Evolutionary conservation across 2,329 filamentous ascomycete genomes (phyloP).

Genomic region (Cordyceps sp.): DNA sequence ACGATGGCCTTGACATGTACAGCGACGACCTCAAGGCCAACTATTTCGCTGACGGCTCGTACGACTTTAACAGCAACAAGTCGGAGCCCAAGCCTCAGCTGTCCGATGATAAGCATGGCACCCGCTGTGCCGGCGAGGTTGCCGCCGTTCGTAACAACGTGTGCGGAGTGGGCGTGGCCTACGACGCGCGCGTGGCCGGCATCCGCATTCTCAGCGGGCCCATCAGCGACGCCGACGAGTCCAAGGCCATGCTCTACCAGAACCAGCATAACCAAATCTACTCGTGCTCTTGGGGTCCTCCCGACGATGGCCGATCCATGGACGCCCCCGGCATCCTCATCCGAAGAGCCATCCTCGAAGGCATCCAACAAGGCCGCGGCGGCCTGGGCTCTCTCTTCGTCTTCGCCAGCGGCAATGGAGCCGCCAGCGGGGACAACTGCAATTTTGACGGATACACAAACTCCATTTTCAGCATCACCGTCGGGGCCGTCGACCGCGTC

Average conservation of each 20-base stretch:
- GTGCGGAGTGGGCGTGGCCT: constrained; percentile 91
- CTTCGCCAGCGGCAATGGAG: constrained; percentile 89
- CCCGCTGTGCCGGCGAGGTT: constrained; percentile 86
- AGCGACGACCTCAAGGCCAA: constrained; percentile 85
- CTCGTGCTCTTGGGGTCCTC: constrained; percentile 96
- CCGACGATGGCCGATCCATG: constrained; percentile 88
- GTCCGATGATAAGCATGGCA: constrained; percentile 77
- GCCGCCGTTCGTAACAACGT: constrained; percentile 82
- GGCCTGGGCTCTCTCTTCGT: constrained; percentile 87
- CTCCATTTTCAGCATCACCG: constrained; percentile 96
- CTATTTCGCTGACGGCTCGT: constrained; percentile 85
- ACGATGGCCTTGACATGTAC: constrained; percentile 92
- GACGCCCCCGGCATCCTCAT: constrained; percentile 84
- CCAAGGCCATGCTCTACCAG: constrained; percentile 79
- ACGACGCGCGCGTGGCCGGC: constrained; percentile 76
- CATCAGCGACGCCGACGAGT: constrained; percentile 86
- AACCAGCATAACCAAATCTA: constrained; percentile 91
- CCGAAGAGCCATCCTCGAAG: constrained; percentile 77
- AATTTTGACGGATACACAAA: constrained; percentile 99
- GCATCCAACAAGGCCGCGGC: constrained; percentile 69
- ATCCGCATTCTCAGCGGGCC: constrained; percentile 83
- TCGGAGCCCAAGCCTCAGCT: constrained; percentile 69
- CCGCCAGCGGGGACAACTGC: constrained; percentile 77
- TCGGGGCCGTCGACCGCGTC: constrained; percentile 78
- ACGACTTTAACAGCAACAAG: constrained; percentile 82